Base-by-base conservation (phyloP, 2,329 filamentous ascomycete genomes). In the Emericellopsis cladophorae region DNA sequence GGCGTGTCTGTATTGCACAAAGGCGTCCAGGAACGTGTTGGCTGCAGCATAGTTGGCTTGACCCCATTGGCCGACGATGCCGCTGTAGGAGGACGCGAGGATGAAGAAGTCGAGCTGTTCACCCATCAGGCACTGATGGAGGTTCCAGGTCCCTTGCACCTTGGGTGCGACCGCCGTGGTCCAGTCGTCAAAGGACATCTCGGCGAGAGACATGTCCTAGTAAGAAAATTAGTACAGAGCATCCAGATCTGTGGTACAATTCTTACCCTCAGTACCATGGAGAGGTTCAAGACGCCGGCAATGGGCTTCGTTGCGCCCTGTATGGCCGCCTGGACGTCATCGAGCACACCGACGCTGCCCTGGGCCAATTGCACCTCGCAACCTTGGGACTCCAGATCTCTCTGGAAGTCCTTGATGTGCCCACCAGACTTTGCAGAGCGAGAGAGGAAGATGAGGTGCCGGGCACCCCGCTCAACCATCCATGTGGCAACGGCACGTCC, bases 121-220 rank as follows among this genome's bases (percentile, higher is more conserved):
- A 8, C 39, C 39, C 18, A 21, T 21, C 11, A 44, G 32, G 7
- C 35, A 16, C 23, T 41, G 14, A 16, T 44, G 42, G 14, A 64
- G 47, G 41, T 62, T 59, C 48, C 45, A 50, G 31, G 11, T 32
- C 11, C 58, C 58, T 3, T 44, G 14, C 0, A 60, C 49, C 40
- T 65, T 66, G n/a, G 60, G 50, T 0, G 31, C 35, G 6, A 48
- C 39, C 0, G 48, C 44, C 39, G 46, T 43, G 1, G 44, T 36
- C 56, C 58, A 66, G 4, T 59, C 44, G 0, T 56, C 42, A 5
- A 53, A 45, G 2, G 51, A 54, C 60, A 69, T 65, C 7, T 55
- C 45, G 4, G 51, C 41, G 4, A 64, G 46, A 0, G 41, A 23
- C 2, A 26, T 18, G 22, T 51, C 49, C 5, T 40, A 21, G 18